Evolutionary conservation across 164 flowering plant species (phyloP).

Genomic region (Tinospora cordifolia): DNA sequence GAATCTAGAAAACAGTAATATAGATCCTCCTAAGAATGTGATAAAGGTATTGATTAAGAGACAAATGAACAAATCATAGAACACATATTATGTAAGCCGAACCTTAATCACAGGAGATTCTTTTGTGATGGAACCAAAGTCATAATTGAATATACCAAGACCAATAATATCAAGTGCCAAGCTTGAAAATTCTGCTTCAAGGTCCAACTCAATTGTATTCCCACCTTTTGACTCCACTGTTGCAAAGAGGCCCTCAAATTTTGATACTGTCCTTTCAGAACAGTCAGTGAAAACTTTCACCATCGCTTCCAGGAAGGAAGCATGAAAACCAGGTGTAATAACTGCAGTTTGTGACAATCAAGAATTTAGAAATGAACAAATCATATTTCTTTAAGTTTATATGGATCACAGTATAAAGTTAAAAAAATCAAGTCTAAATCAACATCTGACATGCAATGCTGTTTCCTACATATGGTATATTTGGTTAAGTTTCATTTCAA

Average conservation of each 20-base stretch:
- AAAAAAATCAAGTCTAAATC: background rate
- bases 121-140: constrained; percentile 90
- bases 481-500: background rate
- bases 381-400: background rate
- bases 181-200: constrained; percentile 96
- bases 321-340: constrained; percentile 92
- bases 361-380: background rate
- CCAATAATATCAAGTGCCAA: constrained; percentile 96
- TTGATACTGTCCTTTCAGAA: constrained; percentile 55
- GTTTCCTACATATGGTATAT: background rate
- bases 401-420: background rate
- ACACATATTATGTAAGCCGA: constrained; percentile 1
- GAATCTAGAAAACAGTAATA: no score
- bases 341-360: constrained; percentile 38
- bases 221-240: constrained; percentile 21
- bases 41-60: background rate
- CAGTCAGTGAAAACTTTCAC: constrained; percentile 60
- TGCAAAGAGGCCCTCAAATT: constrained; percentile 59
- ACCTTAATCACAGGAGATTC: constrained; percentile 98
- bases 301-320: constrained; percentile 87
- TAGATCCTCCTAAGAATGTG: background rate
- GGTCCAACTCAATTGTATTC: constrained; percentile 60
- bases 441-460: background rate
- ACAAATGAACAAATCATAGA: background rate
- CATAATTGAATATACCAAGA: constrained; percentile 88